These are phyloP conservation scores for Salix suchowensis DNA, from an alignment of 345 rosid species.

Conservation along the genomic window DNA sequence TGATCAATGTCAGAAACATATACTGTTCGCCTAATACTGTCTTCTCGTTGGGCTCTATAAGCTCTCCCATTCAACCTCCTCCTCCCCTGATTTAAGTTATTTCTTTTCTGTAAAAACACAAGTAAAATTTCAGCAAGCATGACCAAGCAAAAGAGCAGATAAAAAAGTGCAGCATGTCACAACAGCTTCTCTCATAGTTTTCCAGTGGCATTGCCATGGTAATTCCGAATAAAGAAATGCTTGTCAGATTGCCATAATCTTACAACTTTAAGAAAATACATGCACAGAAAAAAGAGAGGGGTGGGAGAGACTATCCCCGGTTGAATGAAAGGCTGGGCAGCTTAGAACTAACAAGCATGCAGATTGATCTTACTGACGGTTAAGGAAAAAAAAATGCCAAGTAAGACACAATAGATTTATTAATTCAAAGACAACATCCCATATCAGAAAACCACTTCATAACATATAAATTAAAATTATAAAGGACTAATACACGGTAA, in stretches of 20 bases:
- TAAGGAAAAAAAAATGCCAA: background rate
- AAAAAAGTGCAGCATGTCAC: background rate
- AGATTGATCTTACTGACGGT: background rate
- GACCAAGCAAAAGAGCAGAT: background rate
- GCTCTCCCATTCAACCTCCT: constrained; percentile 57
- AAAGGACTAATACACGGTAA: background rate
- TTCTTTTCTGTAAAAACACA: constrained; percentile 49
- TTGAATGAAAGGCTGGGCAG: background rate
- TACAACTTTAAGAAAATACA: background rate
- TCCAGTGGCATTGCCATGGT: background rate
- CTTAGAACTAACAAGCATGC: background rate
- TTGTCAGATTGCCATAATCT: background rate
- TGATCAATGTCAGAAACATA: constrained; percentile 64
- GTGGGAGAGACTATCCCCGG: background rate
- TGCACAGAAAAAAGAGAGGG: background rate
- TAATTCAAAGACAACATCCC: background rate
- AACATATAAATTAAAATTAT: background rate
- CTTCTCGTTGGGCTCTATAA: constrained; percentile 60
- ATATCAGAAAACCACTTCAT: background rate
- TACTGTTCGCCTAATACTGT: constrained; percentile 55
- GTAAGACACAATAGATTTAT: background rate
- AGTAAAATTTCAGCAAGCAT: background rate
- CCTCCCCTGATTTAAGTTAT: constrained; percentile 51
- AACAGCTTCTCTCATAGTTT: background rate
- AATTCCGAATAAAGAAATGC: background rate